Evolutionary conservation across 1,284 basidiomycete genomes (phyloP).

Genomic region (Ustilago bromivora): DNA sequence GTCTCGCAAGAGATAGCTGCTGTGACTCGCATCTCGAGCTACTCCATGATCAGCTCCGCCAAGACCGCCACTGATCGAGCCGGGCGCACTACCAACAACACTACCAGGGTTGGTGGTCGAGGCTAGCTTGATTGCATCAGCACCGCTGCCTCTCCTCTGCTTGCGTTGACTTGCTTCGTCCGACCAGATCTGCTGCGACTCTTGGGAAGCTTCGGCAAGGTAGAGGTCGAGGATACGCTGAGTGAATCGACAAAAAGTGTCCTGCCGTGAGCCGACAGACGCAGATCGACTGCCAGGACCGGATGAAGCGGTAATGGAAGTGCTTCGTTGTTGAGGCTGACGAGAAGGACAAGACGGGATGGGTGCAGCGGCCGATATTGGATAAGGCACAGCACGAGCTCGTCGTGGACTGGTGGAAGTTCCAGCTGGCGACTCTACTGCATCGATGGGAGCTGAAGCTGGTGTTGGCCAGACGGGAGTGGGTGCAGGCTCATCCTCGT

Average conservation of each 20-base stretch:
- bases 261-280: slow-evolving; percentile 27
- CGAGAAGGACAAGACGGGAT: slow-evolving; percentile 31
- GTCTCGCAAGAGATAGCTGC: slow-evolving; percentile 23
- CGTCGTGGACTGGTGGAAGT: slow-evolving; percentile 22
- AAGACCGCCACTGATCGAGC: slow-evolving; percentile 1
- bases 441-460: neutral
- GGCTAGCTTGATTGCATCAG: slow-evolving; percentile 19
- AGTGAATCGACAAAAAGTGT: slow-evolving; percentile 55
- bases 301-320: slow-evolving; percentile 12
- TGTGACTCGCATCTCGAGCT: slow-evolving; percentile 20
- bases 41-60: slow-evolving; percentile 20
- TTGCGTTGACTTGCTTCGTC: slow-evolving; percentile 25
- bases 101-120: slow-evolving; percentile 6
- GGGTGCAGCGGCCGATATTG: slow-evolving; percentile 39
- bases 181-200: slow-evolving; percentile 26
- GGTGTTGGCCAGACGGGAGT: slow-evolving; percentile 44
- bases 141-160: slow-evolving; percentile 19
- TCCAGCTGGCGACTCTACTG: slow-evolving; percentile 9
- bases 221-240: slow-evolving; percentile 64
- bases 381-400: slow-evolving; percentile 53
- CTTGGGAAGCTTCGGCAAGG: slow-evolving; percentile 54
- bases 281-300: slow-evolving; percentile 34
- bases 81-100: slow-evolving; percentile 10
- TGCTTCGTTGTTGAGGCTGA: slow-evolving; percentile 27
- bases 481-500: slow-evolving; percentile 58